Conservation (phyloP, 2,329 filamentous ascomycete genomes). For the Colletotrichum salicis region DNA sequence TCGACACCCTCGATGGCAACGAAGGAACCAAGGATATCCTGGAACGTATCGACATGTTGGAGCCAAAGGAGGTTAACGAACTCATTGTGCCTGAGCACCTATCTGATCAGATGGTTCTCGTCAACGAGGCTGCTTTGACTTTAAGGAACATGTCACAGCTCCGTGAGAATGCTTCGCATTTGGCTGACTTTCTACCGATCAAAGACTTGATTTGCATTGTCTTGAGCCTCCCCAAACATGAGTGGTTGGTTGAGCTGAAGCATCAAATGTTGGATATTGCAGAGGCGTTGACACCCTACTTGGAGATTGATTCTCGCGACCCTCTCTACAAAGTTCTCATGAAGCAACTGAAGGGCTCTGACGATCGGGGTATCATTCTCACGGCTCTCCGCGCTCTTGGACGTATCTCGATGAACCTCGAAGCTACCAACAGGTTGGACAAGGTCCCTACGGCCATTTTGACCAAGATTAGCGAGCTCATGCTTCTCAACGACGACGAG, state of each 20-base stretch:
- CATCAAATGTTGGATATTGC: conserved; percentile 92
- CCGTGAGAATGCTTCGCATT: conserved; percentile 85
- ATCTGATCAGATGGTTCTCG: conserved; percentile 75
- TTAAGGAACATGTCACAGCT: conserved; percentile 97
- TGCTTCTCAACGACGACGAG: conserved; percentile 89
- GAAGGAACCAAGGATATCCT: conserved; percentile 66
- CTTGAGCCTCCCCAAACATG: conserved; percentile 78
- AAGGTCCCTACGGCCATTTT: conserved; percentile 74
- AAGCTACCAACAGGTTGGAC: conserved; percentile 80
- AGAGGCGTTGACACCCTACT: conserved; percentile 87
- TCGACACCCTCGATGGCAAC: conserved; percentile 55
- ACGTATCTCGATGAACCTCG: conserved; percentile 87
- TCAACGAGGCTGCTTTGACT: conserved; percentile 88
- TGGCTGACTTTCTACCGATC: conserved; percentile 76
- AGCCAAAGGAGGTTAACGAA: conserved; percentile 65
- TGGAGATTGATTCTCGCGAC: conserved; percentile 77
- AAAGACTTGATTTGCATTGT: conserved; percentile 87
- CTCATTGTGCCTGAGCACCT: conserved; percentile 79
- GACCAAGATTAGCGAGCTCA: conserved; percentile 76
- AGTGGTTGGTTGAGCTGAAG: conserved; percentile 83
- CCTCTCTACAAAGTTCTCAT: conserved; percentile 83
- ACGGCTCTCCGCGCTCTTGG: conserved; percentile 84
- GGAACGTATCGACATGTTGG: conserved; percentile 74
- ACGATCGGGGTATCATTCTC: conserved; percentile 85
- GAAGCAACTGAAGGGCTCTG: conserved; percentile 65